Conservation (phyloP, 2,329 filamentous ascomycete species). For the Harringtonia lauricola region DNA sequence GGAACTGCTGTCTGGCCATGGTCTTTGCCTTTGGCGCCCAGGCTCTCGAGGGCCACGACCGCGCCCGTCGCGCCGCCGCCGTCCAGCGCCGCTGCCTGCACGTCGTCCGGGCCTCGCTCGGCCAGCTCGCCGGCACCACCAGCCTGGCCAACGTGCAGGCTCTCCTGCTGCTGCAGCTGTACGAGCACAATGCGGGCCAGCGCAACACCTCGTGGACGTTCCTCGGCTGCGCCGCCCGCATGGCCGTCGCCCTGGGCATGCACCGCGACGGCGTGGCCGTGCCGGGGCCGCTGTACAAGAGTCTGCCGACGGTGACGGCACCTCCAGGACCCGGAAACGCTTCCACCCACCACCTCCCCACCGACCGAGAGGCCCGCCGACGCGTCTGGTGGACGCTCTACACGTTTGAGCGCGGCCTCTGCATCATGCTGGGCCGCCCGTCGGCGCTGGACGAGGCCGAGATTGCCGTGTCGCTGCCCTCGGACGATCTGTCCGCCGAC, state of each 20-base stretch:
- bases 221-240: slow-evolving; percentile 28
- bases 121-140: slow-evolving; percentile 12
- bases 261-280: slow-evolving; percentile 19
- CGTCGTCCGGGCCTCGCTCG: slow-evolving; percentile 8
- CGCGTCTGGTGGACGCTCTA: slow-evolving; percentile 24
- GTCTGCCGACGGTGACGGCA: too few species aligned
- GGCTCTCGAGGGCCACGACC: slow-evolving; percentile 9
- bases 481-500: slow-evolving; percentile 10
- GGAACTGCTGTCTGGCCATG: slow-evolving; percentile 13
- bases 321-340: too few species aligned
- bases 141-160: slow-evolving; percentile 28
- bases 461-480: slow-evolving; percentile 20
- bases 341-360: too few species aligned
- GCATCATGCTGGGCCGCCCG: slow-evolving; percentile 25
- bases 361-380: slow-evolving; percentile 20
- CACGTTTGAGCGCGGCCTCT: slow-evolving; percentile 26
- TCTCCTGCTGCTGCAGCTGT: slow-evolving; percentile 27
- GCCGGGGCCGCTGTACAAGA: background rate
- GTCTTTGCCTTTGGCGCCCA: slow-evolving; percentile 12
- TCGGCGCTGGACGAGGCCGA: slow-evolving; percentile 27
- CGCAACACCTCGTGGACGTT: slow-evolving; percentile 29
- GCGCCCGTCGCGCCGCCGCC: slow-evolving; percentile 3
- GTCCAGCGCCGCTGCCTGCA: slow-evolving; percentile 9
- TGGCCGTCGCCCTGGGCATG: slow-evolving; percentile 31
- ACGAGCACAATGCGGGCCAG: slow-evolving; percentile 33